Evolutionary conservation across 352 stramenopile genomes (phyloP), one percentile per base, ranked within the genome.

Genomic region (Paralagenidium karlingii): DNA sequence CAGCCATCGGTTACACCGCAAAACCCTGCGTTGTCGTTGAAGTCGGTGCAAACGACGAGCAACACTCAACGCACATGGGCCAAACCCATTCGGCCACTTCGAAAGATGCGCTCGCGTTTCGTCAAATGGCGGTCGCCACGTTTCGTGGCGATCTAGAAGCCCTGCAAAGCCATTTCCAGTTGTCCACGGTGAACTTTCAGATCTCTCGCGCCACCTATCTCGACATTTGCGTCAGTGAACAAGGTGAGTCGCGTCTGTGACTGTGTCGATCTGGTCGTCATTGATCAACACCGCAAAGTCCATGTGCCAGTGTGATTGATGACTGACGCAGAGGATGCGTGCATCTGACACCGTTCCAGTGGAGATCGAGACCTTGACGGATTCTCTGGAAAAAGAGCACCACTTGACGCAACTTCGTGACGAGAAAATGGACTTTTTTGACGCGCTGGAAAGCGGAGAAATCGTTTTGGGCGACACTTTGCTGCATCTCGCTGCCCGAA

Each of bases 371-470:
- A 48, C 55, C 15, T 43, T 84, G 19, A 68, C 62, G 3, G 75
- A 89, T 41, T 82, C 71, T 6, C 40, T 67, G 5, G 58, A 82
- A 40, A 63, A 63, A 30, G 71, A 85, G 29, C 41, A 58, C 19
- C 51, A 45, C 25, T 41, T 51, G 9, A 59, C 68, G 15, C 55
- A 55, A 20, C 53, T 85, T 20, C 52, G 77, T 37, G 61, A 82
- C 47, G 71, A 89, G 50, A 82, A 83, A 21, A 82, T 82, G 63
- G 63, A 82, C 41, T 79, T 89, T 44, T 84, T 82, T 27, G 48
- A 55, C 2, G 75, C 71, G 0, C 46, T 86, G 1, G 69, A 84
- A 50, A 30, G 55, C 7, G 69, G 67, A 0, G 58, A 45, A 16
- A 59, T 89, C 26, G 67, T 71, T 4, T 45, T 86, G 21, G 75